Percentiles rank a stretch among this genome's conserved stretches.
These are phyloP conservation scores for Sporisorium reilianum DNA, from an alignment of 1,284 basidiomycete species.

Conservation along the genomic window DNA sequence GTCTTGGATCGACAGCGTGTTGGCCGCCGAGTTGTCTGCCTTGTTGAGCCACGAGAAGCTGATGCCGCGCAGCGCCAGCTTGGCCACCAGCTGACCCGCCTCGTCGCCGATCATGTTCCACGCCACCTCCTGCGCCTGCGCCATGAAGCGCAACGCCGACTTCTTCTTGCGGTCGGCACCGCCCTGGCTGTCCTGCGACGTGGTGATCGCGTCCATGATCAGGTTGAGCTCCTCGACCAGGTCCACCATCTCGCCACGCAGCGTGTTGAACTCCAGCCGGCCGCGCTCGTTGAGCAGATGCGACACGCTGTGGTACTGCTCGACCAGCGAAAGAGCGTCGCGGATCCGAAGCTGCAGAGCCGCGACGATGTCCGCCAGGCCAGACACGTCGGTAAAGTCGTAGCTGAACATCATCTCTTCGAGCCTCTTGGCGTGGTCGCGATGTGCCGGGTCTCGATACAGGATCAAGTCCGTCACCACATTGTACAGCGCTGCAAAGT, in stretches of 20 bases:
- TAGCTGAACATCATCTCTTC: constrained; percentile 89
- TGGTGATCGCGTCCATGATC: constrained; percentile 88
- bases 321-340: constrained; percentile 67
- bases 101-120: constrained; percentile 91
- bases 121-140: constrained; percentile 86
- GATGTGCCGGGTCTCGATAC: constrained; percentile 82
- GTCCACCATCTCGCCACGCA: constrained; percentile 81
- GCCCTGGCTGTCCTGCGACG: constrained; percentile 74
- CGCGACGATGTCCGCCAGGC: constrained; percentile 78
- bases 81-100: constrained; percentile 79
- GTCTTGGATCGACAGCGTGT: constrained; percentile 81
- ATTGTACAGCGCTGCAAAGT: constrained; percentile 88
- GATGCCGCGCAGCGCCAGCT: constrained; percentile 83
- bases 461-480: constrained; percentile 85
- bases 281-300: constrained; percentile 73
- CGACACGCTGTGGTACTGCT: constrained; percentile 64
- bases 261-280: constrained; percentile 73
- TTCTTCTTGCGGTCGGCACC: constrained; percentile 76
- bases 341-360: constrained; percentile 82
- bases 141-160: constrained; percentile 83
- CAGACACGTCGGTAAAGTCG: constrained; percentile 84
- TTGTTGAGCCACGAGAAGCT: constrained; percentile 87
- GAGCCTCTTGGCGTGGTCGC: constrained; percentile 63
- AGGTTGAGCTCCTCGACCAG: constrained; percentile 85
- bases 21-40: constrained; percentile 88